Conservation (phyloP, 2,329 filamentous ascomycete genomes). For the Fusarium torulosum region DNA sequence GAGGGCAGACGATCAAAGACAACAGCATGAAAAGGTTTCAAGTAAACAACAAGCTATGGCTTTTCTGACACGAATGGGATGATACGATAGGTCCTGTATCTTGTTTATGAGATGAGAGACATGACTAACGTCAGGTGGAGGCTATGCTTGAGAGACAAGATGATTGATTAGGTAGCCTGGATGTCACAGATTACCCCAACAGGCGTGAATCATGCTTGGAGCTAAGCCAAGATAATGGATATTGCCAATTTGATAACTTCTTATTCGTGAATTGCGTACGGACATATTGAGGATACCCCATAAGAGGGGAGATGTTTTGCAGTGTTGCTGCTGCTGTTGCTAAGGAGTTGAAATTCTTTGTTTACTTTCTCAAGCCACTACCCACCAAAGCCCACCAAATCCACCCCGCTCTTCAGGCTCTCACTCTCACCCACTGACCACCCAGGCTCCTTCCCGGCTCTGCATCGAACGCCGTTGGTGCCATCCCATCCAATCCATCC, state of each 20-base stretch:
- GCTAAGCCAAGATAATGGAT: neutral
- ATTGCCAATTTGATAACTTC: neutral
- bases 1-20: neutral
- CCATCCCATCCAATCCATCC: constrained; percentile 21
- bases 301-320: neutral
- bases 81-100: neutral
- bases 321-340: constrained; percentile 15
- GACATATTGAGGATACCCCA: no score
- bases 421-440: neutral
- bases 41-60: constrained; percentile 15
- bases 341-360: constrained; percentile 36
- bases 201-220: constrained; percentile 10
- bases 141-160: constrained; percentile 25
- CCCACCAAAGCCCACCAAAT: neutral
- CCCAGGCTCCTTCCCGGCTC: constrained; percentile 15
- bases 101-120: constrained; percentile 18
- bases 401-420: constrained; percentile 15
- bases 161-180: neutral
- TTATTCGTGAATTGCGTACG: neutral
- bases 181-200: constrained; percentile 4
- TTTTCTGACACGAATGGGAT: neutral
- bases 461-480: constrained; percentile 23
- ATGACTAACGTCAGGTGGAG: constrained; percentile 8
- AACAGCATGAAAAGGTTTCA: neutral
- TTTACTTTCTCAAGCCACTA: constrained; percentile 41